Base-by-base conservation (phyloP, 805 yeast genomes). In the Metschnikowia orientalis region DNA sequence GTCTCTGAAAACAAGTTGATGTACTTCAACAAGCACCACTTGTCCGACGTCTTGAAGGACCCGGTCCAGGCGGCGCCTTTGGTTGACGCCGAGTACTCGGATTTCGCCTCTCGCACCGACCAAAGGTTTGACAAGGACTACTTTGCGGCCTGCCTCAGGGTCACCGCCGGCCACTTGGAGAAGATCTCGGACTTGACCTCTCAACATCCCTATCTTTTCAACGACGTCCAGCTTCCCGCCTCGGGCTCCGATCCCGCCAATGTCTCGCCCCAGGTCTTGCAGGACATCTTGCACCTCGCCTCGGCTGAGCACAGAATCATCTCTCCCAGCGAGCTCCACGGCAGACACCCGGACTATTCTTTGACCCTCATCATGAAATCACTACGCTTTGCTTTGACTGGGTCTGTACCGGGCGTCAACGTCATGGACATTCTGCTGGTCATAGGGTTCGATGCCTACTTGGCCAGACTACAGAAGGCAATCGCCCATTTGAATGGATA, bases 1-100 rank as follows among this genome's bases (percentile, higher is more conserved):
- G 96, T 92, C 6, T 88, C 84, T 43, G 79, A 77, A 38, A 69
- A 72, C 34, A 90, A 92, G 56, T 67, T 92, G 34, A 64, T 68
- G 44, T 84, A 62, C 53, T 84, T 92, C 61, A 89, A 92, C 57
- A 85, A 83, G 48, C 71, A 69, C 38, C 86, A 83, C 51, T 57
- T 88, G 23, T 57, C 58, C 4, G 42, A 54, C 23, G 63, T 66
- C 32, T 50, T 85, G 10, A 40, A 45, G 13, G 59, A 70, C 22
- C 59, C 66, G 0, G 46, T 29, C 1, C 50, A 51, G 16, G 56
- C 74, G 6, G 45, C 56, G 1, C 49, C 59, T 4, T 49, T 75
- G 5, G 59, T 73, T 1, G 51, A 61, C 0, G 53, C 61, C 19
- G 48, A 41, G 25, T 57, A 31, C 26, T 55, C 54, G 4, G 34